These are phyloP conservation scores for Dalbergia cultrata DNA, from an alignment of 306 rosid species.

Conservation along the genomic window DNA sequence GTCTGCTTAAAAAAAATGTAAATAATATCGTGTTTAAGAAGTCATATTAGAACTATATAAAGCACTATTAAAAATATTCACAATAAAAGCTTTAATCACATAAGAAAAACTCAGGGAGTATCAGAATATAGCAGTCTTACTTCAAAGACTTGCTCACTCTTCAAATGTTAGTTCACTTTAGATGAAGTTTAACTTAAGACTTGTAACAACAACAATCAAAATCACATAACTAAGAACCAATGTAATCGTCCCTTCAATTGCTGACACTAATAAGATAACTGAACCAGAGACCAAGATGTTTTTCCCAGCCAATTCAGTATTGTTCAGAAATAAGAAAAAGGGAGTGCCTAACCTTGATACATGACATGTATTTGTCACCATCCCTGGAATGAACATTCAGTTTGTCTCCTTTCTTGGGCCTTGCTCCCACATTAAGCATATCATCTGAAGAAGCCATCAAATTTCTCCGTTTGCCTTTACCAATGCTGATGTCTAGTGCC, in stretches of 20 bases:
- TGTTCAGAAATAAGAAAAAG: slow-evolving; percentile 8
- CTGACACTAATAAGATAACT: slow-evolving; percentile 35
- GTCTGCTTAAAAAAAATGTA: slow-evolving; percentile 4
- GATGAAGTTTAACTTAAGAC: neutral
- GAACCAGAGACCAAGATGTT: slow-evolving; percentile 30
- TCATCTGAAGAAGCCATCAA: slow-evolving; percentile 56
- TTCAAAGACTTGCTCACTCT: slow-evolving; percentile 26
- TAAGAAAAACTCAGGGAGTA: neutral
- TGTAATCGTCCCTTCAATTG: slow-evolving; percentile 16
- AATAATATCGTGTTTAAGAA: neutral
- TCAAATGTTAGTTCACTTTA: neutral
- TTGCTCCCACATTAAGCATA: slow-evolving; percentile 54
- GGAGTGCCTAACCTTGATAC: slow-evolving; percentile 77
- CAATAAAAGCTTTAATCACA: slow-evolving; percentile 17
- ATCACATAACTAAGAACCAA: slow-evolving; percentile 16
- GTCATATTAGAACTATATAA: neutral
- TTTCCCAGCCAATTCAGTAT: slow-evolving; percentile 32
- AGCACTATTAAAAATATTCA: neutral
- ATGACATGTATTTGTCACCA: slow-evolving; percentile 90
- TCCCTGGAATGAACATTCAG: slow-evolving; percentile 62
- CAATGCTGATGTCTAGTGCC: slow-evolving; percentile 55
- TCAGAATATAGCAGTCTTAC: slow-evolving; percentile 12
- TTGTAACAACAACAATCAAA: neutral
- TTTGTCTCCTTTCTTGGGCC: slow-evolving; percentile 67
- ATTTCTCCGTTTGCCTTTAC: slow-evolving; percentile 61